Evolutionary conservation across 495 filamentous ascomycete genomes (phyloP).

Genomic region (Bathelium albidoporum): DNA sequence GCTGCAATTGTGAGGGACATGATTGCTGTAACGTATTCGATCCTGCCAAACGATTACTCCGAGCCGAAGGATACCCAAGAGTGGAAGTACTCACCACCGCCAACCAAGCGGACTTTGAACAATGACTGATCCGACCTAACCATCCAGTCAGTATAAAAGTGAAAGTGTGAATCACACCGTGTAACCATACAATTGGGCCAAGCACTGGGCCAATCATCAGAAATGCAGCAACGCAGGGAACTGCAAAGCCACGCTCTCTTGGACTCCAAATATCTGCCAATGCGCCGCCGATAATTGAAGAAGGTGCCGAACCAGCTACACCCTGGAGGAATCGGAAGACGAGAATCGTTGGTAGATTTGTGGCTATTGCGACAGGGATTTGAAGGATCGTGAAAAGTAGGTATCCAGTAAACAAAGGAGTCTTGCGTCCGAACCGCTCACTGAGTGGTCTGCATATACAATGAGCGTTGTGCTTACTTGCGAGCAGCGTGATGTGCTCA

Average conservation of each 20-base stretch:
- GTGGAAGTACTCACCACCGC: constrained; percentile 35
- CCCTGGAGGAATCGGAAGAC: constrained; percentile 47
- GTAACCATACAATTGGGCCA: constrained; percentile 35
- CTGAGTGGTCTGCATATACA: constrained; percentile 37
- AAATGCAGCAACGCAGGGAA: constrained; percentile 43
- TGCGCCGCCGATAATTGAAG: constrained; percentile 52
- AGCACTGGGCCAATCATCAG: constrained; percentile 40
- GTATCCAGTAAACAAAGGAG: constrained; percentile 48
- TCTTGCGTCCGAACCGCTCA: constrained; percentile 47
- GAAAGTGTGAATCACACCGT: background rate
- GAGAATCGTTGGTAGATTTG: constrained; percentile 49
- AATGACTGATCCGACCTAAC: constrained; percentile 8
- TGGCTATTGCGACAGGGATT: constrained; percentile 50
- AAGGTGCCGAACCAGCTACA: constrained; percentile 44
- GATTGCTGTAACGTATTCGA: constrained; percentile 7
- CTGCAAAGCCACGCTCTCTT: constrained; percentile 48
- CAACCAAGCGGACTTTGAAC: constrained; percentile 36
- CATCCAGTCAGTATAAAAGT: background rate
- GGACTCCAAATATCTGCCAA: constrained; percentile 53
- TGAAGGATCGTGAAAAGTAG: constrained; percentile 49
- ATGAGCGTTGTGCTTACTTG: background rate
- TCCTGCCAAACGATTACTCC: constrained; percentile 1
- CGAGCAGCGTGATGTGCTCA: background rate
- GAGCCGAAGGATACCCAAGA: background rate
- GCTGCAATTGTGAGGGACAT: constrained; percentile 24